Conservation (phyloP, 441 rosid genomes). For the Breynia disticha region DNA sequence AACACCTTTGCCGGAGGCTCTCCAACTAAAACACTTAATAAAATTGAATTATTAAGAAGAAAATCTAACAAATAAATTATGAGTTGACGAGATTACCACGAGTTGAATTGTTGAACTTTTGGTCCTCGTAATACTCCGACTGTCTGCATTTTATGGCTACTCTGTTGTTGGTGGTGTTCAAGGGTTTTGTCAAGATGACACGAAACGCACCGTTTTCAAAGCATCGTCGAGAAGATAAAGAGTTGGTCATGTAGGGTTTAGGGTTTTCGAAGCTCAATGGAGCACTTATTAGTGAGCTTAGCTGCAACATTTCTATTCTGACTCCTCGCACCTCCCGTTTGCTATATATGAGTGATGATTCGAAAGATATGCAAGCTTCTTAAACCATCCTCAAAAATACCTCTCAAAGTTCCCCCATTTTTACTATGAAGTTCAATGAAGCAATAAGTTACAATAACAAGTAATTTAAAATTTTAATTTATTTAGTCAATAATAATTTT, state of each 20-base stretch:
- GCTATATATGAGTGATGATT: too few relatives aligned
- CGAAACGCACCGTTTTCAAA: neutral
- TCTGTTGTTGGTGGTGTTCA: neutral
- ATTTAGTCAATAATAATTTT: too few relatives aligned
- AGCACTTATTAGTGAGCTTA: slow-evolving; percentile 27
- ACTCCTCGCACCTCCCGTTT: neutral
- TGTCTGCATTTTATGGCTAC: slow-evolving; percentile 52
- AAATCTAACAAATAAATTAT: neutral
- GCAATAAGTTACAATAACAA: too few relatives aligned
- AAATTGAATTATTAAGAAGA: neutral
- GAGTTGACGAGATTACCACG: slow-evolving; percentile 19
- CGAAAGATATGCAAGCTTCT: too few relatives aligned
- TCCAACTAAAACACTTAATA: slow-evolving; percentile 16
- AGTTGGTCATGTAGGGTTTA: slow-evolving; percentile 8
- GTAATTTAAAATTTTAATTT: too few relatives aligned
- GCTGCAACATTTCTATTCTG: slow-evolving; percentile 36
- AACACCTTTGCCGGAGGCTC: slow-evolving; percentile 43
- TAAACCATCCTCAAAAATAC: too few relatives aligned
- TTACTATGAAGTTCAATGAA: too few relatives aligned
- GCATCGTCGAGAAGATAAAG: slow-evolving; percentile 8
- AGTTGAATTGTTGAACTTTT: slow-evolving; percentile 17
- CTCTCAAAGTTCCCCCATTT: too few relatives aligned
- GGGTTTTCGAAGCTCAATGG: slow-evolving; percentile 22
- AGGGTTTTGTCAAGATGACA: neutral
- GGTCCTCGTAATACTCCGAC: slow-evolving; percentile 45